Conservation (phyloP, 1,139 yeast genomes). For the Debaryomyces singareniensis region DNA sequence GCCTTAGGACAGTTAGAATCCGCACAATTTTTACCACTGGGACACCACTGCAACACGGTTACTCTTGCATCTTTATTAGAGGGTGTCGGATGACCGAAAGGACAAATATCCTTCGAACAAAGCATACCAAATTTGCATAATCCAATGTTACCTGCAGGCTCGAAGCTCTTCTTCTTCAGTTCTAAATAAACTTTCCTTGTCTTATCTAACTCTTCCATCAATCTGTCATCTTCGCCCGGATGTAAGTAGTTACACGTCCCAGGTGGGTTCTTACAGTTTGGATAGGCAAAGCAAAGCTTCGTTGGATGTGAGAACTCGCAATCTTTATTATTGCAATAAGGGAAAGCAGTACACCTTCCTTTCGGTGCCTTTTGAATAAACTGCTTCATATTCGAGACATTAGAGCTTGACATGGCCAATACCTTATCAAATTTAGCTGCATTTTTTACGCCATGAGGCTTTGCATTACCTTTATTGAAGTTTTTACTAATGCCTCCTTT, state of each 20-base stretch:
- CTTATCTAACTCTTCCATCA: constrained; percentile 60
- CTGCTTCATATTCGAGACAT: constrained; percentile 15
- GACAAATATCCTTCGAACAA: constrained; percentile 74
- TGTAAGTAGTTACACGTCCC: constrained; percentile 82
- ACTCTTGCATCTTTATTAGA: constrained; percentile 71
- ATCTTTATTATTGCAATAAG: constrained; percentile 62
- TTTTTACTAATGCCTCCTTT: constrained; percentile 9
- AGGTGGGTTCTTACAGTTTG: constrained; percentile 71
- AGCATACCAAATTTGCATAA: constrained; percentile 70
- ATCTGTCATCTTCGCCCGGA: constrained; percentile 74
- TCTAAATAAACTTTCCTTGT: constrained; percentile 46
- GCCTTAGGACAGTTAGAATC: constrained; percentile 62
- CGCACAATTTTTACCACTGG: constrained; percentile 57
- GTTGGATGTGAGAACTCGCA: constrained; percentile 81
- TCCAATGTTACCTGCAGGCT: constrained; percentile 38
- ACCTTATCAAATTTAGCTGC: constrained; percentile 36
- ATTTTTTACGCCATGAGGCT: constrained; percentile 29
- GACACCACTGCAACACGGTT: constrained; percentile 68
- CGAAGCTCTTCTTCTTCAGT: constrained; percentile 28
- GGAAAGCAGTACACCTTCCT: constrained; percentile 74
- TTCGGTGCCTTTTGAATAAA: constrained; percentile 38
- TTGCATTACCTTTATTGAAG: constrained; percentile 10
- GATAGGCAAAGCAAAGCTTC: constrained; percentile 66
- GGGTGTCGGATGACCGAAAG: constrained; percentile 89
- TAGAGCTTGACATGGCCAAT: constrained; percentile 25